Evolutionary conservation across 2,329 filamentous ascomycete species (phyloP).

Genomic region (Harringtonia lauricola): DNA sequence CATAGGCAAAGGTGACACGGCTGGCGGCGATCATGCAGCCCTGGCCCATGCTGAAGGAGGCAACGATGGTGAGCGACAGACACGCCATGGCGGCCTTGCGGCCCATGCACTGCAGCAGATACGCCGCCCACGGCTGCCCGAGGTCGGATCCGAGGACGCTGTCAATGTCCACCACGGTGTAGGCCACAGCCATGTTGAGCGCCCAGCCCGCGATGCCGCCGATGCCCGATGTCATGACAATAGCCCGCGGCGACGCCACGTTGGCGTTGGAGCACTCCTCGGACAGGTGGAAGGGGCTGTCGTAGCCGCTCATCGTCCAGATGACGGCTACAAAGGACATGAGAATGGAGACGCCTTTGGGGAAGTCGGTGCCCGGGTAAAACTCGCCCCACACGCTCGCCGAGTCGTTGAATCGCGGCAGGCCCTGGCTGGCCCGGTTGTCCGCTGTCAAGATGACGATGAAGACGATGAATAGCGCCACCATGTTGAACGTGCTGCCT

Average conservation of each 20-base stretch:
- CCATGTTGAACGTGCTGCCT: slow-evolving; percentile 60
- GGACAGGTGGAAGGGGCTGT: slow-evolving; percentile 59
- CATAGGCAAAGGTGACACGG: slow-evolving; percentile 62
- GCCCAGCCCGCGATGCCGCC: slow-evolving; percentile 62
- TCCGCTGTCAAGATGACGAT: slow-evolving; percentile 54
- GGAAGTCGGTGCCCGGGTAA: slow-evolving; percentile 55
- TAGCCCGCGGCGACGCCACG: slow-evolving; percentile 58
- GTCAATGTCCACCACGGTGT: slow-evolving; percentile 55
- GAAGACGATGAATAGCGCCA: slow-evolving; percentile 53
- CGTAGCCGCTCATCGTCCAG: slow-evolving; percentile 59
- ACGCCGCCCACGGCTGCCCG: slow-evolving; percentile 61
- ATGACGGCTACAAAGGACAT: slow-evolving; percentile 64
- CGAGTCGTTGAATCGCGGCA: slow-evolving; percentile 23
- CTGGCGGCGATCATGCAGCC: slow-evolving; percentile 57
- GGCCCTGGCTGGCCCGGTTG: slow-evolving; percentile 38
- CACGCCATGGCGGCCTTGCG: slow-evolving; percentile 50
- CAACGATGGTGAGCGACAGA: slow-evolving; percentile 55
- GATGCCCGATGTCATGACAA: slow-evolving; percentile 55
- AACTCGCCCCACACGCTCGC: slow-evolving; percentile 54
- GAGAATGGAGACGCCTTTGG: slow-evolving; percentile 54
- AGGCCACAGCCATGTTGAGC: slow-evolving; percentile 62
- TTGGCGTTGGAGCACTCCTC: slow-evolving; percentile 68
- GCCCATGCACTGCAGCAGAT: slow-evolving; percentile 54
- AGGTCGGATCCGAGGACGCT: slow-evolving; percentile 47
- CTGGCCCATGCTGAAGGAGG: slow-evolving; percentile 62